These are phyloP conservation scores for Pleurotus salmoneostramineus DNA, from an alignment of 768 basidiomycete species.

Conservation along the genomic window DNA sequence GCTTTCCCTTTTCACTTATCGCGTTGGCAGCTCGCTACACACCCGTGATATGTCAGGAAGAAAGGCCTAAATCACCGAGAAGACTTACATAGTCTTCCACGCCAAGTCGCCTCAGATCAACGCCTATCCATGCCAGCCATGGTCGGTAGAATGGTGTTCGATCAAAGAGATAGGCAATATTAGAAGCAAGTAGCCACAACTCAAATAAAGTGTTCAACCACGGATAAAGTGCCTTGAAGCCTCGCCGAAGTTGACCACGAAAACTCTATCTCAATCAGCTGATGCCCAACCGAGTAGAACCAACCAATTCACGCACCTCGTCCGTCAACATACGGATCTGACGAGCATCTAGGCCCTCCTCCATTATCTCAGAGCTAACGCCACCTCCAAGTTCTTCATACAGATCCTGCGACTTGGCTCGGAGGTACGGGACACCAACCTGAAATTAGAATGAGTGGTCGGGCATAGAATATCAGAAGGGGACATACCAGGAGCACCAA, in stretches of 20 bases:
- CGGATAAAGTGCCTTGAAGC: conserved; percentile 78
- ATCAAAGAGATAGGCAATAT: conserved; percentile 89
- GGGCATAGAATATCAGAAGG: neutral
- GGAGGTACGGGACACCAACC: conserved; percentile 87
- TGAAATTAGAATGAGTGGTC: conserved; percentile 20
- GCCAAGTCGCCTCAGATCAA: conserved; percentile 77
- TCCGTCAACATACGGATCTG: conserved; percentile 46
- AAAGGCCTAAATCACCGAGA: neutral
- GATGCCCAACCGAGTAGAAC: neutral
- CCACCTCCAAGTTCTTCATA: conserved; percentile 90
- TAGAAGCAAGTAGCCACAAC: conserved; percentile 78
- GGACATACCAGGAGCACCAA: conserved; percentile 72
- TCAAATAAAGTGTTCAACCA: conserved; percentile 78
- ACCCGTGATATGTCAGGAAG: conserved; percentile 2
- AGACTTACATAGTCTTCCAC: conserved; percentile 72
- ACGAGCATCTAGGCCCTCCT: conserved; percentile 43
- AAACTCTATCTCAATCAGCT: conserved; percentile 36
- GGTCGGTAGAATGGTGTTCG: conserved; percentile 84
- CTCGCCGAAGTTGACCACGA: conserved; percentile 47
- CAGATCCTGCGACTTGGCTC: conserved; percentile 86
- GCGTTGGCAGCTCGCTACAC: conserved; percentile 38
- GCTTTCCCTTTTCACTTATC: conserved; percentile 21
- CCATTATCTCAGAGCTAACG: conserved; percentile 58
- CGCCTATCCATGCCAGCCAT: conserved; percentile 84
- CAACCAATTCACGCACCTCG: conserved; percentile 34